Evolutionary conservation across 2,329 filamentous ascomycete genomes (phyloP).

Genomic region (Fusarium multiceps): DNA sequence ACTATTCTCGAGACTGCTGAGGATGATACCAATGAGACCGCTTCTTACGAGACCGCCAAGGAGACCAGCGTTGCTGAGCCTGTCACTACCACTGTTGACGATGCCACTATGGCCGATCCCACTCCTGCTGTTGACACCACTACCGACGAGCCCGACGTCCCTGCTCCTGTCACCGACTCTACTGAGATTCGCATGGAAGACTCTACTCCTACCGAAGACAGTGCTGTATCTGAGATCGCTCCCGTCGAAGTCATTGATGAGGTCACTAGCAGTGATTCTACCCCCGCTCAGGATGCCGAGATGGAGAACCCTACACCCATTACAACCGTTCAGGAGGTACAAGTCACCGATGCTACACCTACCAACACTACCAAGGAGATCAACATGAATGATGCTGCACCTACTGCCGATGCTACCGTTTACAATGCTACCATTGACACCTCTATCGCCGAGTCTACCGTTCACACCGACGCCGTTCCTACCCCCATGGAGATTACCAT

Average conservation of each 20-base stretch:
- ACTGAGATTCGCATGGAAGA: neutral
- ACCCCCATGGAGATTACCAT: neutral
- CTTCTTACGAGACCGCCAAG: neutral
- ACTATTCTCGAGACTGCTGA: neutral
- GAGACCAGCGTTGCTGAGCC: neutral
- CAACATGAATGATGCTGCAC: neutral
- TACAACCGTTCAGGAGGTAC: neutral
- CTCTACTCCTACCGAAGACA: neutral
- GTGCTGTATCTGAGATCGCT: neutral
- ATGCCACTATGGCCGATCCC: neutral
- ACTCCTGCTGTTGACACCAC: neutral
- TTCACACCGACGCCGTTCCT: neutral
- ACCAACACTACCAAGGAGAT: neutral
- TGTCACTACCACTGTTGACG: neutral
- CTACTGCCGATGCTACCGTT: neutral
- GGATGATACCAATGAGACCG: neutral
- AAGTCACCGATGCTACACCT: neutral
- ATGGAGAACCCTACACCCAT: neutral
- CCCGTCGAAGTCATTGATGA: neutral
- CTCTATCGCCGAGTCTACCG: neutral
- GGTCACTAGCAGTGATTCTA: neutral
- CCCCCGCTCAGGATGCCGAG: neutral
- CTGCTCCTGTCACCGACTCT: neutral
- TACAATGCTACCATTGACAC: neutral
- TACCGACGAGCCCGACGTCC: neutral